Evolutionary conservation across 495 filamentous ascomycete species (phyloP).

Genomic region (Aspergillus incahuasiensis): DNA sequence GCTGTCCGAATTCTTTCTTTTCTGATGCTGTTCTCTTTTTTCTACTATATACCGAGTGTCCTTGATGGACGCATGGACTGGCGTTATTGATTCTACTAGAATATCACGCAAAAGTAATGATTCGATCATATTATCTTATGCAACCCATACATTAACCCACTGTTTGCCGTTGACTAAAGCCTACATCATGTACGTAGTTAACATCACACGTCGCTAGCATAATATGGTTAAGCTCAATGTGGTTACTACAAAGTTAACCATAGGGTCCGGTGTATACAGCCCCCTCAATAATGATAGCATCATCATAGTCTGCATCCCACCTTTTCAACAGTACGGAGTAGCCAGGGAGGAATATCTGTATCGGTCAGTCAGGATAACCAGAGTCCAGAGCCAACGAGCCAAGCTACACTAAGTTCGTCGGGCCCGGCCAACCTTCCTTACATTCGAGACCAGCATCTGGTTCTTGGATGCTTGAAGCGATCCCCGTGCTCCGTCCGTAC

Average conservation of each 20-base stretch:
- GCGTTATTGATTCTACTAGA: neutral
- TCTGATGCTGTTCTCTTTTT: neutral
- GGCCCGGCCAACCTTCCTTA: too few species aligned
- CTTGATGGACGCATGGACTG: neutral
- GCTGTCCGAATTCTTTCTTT: neutral
- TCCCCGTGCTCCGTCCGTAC: too few species aligned
- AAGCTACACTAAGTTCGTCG: too few species aligned
- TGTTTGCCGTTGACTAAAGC: neutral
- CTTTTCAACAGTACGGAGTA: too few species aligned
- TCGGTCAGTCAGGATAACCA: neutral
- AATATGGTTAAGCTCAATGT: neutral
- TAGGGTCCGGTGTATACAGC: too few species aligned
- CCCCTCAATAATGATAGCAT: neutral
- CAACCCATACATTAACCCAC: neutral
- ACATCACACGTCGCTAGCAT: neutral
- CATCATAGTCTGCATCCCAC: neutral
- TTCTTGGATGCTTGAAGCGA: neutral
- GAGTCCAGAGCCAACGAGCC: too few species aligned
- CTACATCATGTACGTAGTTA: neutral
- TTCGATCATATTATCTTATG: neutral
- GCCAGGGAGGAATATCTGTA: neutral
- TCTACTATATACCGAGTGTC: neutral
- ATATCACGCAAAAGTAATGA: slow-evolving; percentile 2
- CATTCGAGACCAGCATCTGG: neutral
- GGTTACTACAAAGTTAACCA: neutral